These are phyloP conservation scores for Solanum sejunctum DNA, from an alignment of 257 asterid species.

Conservation along the genomic window DNA sequence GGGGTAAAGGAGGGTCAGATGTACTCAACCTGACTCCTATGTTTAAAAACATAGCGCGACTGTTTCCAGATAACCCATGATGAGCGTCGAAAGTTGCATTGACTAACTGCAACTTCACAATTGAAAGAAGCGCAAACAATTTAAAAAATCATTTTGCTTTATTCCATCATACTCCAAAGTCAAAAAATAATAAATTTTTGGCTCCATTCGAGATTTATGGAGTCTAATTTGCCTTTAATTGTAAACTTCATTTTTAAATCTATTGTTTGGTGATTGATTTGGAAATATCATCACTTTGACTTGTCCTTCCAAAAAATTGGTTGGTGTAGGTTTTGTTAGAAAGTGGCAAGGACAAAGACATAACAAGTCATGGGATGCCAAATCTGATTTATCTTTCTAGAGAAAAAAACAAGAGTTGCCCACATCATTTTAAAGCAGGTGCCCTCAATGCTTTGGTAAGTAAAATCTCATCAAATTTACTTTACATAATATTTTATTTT, in stretches of 20 bases:
- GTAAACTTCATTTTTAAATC: not conserved
- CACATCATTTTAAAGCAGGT: constrained; percentile 73
- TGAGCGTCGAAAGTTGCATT: too few species aligned
- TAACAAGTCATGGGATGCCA: constrained; percentile 35
- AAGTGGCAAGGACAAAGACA: constrained; percentile 25
- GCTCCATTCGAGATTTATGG: too few species aligned
- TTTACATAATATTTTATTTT: too few species aligned
- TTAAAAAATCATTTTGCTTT: too few species aligned
- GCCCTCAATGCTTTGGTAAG: constrained; percentile 70
- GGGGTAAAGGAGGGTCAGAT: too few species aligned
- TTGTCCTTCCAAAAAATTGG: not conserved
- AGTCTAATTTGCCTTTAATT: not conserved
- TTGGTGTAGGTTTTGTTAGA: constrained; percentile 31
- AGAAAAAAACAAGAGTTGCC: constrained; percentile 34
- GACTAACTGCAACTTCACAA: too few species aligned
- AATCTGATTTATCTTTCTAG: constrained; percentile 58
- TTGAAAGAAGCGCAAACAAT: too few species aligned
- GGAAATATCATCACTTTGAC: not conserved
- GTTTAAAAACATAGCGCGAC: too few species aligned
- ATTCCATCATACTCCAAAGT: too few species aligned
- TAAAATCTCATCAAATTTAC: not conserved
- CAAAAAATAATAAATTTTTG: too few species aligned
- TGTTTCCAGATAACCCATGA: too few species aligned
- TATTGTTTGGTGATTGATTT: not conserved
- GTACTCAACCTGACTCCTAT: too few species aligned